Percentiles rank a stretch among this genome's conserved stretches.
Evolutionary conservation across 805 yeast species (phyloP).

Genomic region (Pichia pseudocactophila): DNA sequence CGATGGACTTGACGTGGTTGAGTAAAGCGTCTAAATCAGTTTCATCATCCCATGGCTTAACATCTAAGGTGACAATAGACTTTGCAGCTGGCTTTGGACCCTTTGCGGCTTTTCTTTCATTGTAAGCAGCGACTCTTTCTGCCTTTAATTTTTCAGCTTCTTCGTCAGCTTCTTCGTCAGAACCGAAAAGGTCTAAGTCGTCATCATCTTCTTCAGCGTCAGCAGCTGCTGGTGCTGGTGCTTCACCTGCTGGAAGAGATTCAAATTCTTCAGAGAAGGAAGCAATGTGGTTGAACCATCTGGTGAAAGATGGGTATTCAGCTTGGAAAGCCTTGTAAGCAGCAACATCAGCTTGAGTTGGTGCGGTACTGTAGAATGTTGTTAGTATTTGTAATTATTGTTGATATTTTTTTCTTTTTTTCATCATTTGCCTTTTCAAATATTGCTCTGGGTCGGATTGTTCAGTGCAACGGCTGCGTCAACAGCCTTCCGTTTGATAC

Average conservation of each 20-base stretch:
- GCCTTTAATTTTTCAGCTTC: slow-evolving; percentile 97
- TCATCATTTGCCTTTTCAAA: too few species aligned
- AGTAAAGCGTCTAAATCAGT: slow-evolving; percentile 86
- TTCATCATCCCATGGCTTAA: slow-evolving; percentile 99
- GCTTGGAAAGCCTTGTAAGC: slow-evolving; percentile 90
- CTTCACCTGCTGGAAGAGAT: slow-evolving; percentile 67
- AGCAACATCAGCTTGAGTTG: slow-evolving; percentile 93
- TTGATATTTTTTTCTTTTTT: too few species aligned
- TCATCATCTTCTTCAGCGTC: slow-evolving; percentile 84
- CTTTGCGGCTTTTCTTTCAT: slow-evolving; percentile 94
- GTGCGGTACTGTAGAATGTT: slow-evolving; percentile 50
- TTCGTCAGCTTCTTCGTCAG: slow-evolving; percentile 89
- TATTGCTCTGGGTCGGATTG: too few species aligned
- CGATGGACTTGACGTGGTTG: slow-evolving; percentile 77
- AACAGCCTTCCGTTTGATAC: slow-evolving; percentile 48
- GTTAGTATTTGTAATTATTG: slow-evolving; percentile 11
- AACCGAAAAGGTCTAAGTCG: slow-evolving; percentile 90
- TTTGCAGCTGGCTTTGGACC: slow-evolving; percentile 99
- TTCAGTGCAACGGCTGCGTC: slow-evolving; percentile 12
- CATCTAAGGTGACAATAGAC: slow-evolving; percentile 92
- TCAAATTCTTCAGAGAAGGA: slow-evolving; percentile 81
- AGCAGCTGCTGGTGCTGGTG: slow-evolving; percentile 42
- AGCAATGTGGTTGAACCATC: slow-evolving; percentile 99
- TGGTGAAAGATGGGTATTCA: slow-evolving; percentile 87
- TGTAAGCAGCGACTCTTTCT: slow-evolving; percentile 96